Conservation (phyloP, 2,329 filamentous ascomycete genomes). For the Xylaria sp. region DNA sequence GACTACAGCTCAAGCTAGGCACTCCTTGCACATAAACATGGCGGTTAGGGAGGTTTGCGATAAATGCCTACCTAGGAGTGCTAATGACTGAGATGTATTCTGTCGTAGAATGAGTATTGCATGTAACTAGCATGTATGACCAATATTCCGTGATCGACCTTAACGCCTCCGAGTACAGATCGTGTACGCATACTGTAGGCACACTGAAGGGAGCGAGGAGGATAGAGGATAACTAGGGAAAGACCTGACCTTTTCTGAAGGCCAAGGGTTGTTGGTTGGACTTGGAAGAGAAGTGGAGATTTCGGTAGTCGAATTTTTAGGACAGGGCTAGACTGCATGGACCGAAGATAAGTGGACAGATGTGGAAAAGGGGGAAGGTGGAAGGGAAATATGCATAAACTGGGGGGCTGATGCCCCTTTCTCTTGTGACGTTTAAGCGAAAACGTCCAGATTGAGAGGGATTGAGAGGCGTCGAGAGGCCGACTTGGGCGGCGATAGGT, state of each 20-base stretch:
- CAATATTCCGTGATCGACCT: conserved; percentile 23
- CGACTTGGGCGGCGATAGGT: conserved; percentile 29
- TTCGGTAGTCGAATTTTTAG: conserved; percentile 38
- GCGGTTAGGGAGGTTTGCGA: neutral
- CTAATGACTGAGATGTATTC: neutral
- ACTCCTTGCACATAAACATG: neutral
- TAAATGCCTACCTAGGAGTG: neutral
- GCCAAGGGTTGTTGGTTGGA: conserved; percentile 4
- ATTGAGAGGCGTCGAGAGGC: conserved; percentile 25
- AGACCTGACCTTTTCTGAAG: too few relatives aligned
- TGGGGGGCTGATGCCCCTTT: conserved; percentile 33
- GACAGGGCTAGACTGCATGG: conserved; percentile 34
- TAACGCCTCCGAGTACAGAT: neutral
- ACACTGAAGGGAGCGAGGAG: neutral
- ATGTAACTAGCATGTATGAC: neutral
- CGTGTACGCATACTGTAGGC: neutral
- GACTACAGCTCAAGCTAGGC: neutral
- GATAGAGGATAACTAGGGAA: neutral
- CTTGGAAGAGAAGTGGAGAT: conserved; percentile 28
- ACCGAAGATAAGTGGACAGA: conserved; percentile 24
- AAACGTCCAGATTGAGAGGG: conserved; percentile 32
- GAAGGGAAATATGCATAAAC: conserved; percentile 30
- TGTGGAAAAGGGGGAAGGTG: conserved; percentile 29
- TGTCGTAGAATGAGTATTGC: neutral
- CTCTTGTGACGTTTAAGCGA: conserved; percentile 28